Evolutionary conservation across 441 rosid species (phyloP).

Genomic region (Adansonia grandidieri): DNA sequence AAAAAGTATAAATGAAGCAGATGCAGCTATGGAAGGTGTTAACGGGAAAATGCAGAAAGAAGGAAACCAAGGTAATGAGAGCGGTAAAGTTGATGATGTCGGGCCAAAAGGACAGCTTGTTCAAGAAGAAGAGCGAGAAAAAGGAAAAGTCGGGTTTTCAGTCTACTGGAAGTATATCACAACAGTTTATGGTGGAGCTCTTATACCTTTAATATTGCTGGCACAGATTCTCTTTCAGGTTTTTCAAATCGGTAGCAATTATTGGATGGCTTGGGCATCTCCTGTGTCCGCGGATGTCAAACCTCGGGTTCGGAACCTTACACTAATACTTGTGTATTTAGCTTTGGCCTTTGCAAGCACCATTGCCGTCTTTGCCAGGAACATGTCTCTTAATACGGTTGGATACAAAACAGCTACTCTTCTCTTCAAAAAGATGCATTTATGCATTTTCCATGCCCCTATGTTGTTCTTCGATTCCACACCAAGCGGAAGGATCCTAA

Average conservation of each 20-base stretch:
- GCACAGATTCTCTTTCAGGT: constrained; percentile 65
- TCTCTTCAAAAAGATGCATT: constrained; percentile 82
- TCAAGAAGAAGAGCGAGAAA: constrained; percentile 94
- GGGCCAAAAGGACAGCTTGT: constrained; percentile 66
- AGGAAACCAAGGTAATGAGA: constrained; percentile 43
- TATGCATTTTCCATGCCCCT: constrained; percentile 81
- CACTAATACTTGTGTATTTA: constrained; percentile 66
- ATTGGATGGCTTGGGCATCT: constrained; percentile 98
- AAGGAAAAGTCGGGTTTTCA: constrained; percentile 72
- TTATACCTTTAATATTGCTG: constrained; percentile 73
- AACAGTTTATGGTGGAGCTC: constrained; percentile 80
- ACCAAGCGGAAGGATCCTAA: constrained; percentile 85
- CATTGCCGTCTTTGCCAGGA: constrained; percentile 60
- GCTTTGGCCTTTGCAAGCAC: constrained; percentile 72
- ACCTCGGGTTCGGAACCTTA: constrained; percentile 53
- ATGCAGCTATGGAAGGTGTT: constrained; percentile 19
- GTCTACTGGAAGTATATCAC: constrained; percentile 85
- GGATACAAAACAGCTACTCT: constrained; percentile 84
- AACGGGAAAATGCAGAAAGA: constrained; percentile 34
- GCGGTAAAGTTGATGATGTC: constrained; percentile 41
- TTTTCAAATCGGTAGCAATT: constrained; percentile 87
- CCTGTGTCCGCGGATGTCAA: constrained; percentile 64
- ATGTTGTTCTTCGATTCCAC: constrained; percentile 96
- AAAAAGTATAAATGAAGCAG: constrained; percentile 34
- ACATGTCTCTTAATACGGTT: constrained; percentile 63